Evolutionary conservation across 495 filamentous ascomycete genomes (phyloP), one percentile per base, ranked within the genome.

Genomic region (Chaetomium fimeti): DNA sequence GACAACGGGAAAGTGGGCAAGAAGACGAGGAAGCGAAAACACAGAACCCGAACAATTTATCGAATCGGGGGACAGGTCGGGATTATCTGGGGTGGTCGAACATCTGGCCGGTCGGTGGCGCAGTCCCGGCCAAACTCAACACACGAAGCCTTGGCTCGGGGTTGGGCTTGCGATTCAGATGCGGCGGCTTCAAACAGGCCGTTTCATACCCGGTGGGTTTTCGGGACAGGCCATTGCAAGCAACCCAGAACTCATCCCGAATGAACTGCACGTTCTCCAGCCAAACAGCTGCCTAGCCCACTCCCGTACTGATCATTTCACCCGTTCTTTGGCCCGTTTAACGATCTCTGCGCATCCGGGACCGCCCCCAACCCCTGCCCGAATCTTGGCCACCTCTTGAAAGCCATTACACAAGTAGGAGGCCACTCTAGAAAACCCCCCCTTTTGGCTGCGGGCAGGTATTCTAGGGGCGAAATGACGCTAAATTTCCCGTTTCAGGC

Each of bases 171-270:
- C 32, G 54, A 59, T 43, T 45, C 49, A 45, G 49, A 62, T 62
- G 51, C 60, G 60, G 60, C 60, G 60, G 60, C 12, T 29, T 55
- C 60, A 62, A 62, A 62, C 60, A 20, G 60, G 51, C n/a, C 38
- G 60, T 62, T 62, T 62, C 60, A 62, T 38, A 56, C 36, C 36
- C 49, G 25, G 27, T 25, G 9, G 38, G 27, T 15, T 18, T 29
- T 45, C 25, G 40, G 12, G 36, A 25, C 60, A 13, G 60, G 51
- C 51, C 60, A 51, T 6, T 16, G 16, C 15, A 11, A 40, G 32
- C 29, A 53, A 29, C 25, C 24, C 43, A 36, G 43, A 25, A 3
- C 49, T 11, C 51, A 32, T 16, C 25, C 15, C 7, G 28, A 53
- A 7, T 9, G 5, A 29, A 25, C 5, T 12, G 22, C 13, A 2